phyloP scores from a whole-genome alignment of 306 rosid species.

The Acmispon strigosus region DNA sequence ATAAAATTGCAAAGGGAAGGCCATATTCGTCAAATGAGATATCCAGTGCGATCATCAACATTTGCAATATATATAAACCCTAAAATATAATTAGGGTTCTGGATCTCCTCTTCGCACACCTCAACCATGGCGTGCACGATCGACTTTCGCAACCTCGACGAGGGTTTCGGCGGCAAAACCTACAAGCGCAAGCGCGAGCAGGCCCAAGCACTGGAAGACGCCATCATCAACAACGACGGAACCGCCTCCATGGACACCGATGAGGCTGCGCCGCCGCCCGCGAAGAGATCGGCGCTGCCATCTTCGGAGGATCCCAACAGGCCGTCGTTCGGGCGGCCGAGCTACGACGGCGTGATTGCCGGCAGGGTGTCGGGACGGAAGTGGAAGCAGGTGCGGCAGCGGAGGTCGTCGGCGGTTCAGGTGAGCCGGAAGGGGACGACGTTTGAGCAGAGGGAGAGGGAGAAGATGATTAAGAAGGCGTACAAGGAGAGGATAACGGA shows the following conservation, averaged over 20 bases:
- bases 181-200: conserved; percentile 74
- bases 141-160: conserved; percentile 79
- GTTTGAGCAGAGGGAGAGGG: conserved; percentile 62
- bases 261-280: conserved; percentile 41
- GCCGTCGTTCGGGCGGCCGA: conserved; percentile 60
- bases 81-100: conserved; percentile 15
- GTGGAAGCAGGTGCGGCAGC: conserved; percentile 75
- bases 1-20: background rate
- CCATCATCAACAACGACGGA: background rate
- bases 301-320: conserved; percentile 68
- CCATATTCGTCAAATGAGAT: background rate
- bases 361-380: conserved; percentile 75
- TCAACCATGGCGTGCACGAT: conserved; percentile 70
- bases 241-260: conserved; percentile 58
- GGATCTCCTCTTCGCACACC: background rate
- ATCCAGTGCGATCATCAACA: background rate
- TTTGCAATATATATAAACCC: background rate
- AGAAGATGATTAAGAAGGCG: conserved; percentile 73
- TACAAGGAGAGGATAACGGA: conserved; percentile 64
- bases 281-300: conserved; percentile 65
- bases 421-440: conserved; percentile 57
- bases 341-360: conserved; percentile 82
- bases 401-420: conserved; percentile 52
- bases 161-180: conserved; percentile 93
- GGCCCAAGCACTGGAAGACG: conserved; percentile 8